phyloP scores from a whole-genome alignment of 2,329 filamentous ascomycete genomes.

The Sporothrix brasiliensis region DNA sequence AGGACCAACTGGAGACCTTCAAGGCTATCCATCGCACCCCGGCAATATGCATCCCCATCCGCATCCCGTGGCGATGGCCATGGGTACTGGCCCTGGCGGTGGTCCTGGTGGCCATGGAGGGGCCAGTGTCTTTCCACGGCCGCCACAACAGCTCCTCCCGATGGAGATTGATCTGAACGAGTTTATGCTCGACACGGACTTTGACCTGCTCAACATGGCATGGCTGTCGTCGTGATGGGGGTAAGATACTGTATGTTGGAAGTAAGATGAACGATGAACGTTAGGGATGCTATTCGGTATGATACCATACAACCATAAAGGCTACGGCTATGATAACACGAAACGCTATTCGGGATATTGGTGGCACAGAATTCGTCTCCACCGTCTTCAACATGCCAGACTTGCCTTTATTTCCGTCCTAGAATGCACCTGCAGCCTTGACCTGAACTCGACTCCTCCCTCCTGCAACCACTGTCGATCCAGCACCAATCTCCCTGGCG shows the following conservation, averaged over 20 bases:
- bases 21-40: not conserved
- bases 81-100: too few relatives aligned
- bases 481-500: constrained; percentile 12
- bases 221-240: constrained; percentile 27
- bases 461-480: constrained; percentile 27
- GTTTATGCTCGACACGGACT: constrained; percentile 32
- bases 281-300: not conserved
- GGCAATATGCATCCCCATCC: constrained; percentile 3
- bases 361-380: not conserved
- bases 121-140: not conserved
- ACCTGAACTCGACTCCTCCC: not conserved
- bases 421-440: constrained; percentile 7
- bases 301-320: not conserved
- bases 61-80: not conserved
- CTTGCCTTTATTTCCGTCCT: not conserved
- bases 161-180: constrained; percentile 32
- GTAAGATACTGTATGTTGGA: too few relatives aligned
- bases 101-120: not conserved
- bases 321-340: not conserved
- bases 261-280: not conserved
- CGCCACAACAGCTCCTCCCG: constrained; percentile 20
- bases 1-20: not conserved
- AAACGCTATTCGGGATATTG: not conserved
- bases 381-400: constrained; percentile 4
- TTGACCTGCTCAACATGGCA: constrained; percentile 29